A percentile compares a stretch with the other conserved stretches of the same genome.
Conservation (phyloP, 2,329 filamentous ascomycete species). For the Biscogniauxia mediterranea region DNA sequence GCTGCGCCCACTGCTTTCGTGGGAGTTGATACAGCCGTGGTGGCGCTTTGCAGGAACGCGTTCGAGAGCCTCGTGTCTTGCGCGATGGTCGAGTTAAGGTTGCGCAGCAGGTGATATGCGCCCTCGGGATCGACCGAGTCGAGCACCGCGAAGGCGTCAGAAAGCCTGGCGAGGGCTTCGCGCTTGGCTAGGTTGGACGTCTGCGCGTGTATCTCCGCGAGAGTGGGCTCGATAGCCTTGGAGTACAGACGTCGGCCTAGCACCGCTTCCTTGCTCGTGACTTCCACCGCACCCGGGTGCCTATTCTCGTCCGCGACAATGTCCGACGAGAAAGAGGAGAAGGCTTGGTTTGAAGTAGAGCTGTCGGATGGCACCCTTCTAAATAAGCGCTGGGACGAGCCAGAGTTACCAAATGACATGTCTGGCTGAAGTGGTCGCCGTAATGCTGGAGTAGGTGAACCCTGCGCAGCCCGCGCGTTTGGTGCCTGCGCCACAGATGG, state of each 20-base stretch:
- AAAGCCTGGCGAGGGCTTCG: slow-evolving; percentile 78
- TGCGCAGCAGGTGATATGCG: slow-evolving; percentile 78
- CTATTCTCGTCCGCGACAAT: slow-evolving; percentile 62
- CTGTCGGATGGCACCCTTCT: slow-evolving; percentile 76
- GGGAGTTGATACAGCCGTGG: slow-evolving; percentile 28
- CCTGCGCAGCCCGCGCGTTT: slow-evolving; percentile 39
- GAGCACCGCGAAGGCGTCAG: slow-evolving; percentile 80
- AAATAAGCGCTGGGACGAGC: slow-evolving; percentile 89
- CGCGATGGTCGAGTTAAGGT: slow-evolving; percentile 71
- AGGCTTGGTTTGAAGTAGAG: slow-evolving; percentile 43
- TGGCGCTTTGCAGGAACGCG: slow-evolving; percentile 43
- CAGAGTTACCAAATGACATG: slow-evolving; percentile 89
- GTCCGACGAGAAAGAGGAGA: slow-evolving; percentile 40
- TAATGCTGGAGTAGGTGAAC: slow-evolving; percentile 43
- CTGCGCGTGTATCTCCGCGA: slow-evolving; percentile 84
- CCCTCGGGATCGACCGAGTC: slow-evolving; percentile 89
- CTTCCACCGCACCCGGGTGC: slow-evolving; percentile 54
- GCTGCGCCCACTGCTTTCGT: background rate
- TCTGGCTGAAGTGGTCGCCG: slow-evolving; percentile 85
- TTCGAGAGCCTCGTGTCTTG: slow-evolving; percentile 64
- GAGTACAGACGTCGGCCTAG: slow-evolving; percentile 79
- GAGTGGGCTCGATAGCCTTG: slow-evolving; percentile 76
- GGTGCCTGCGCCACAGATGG: slow-evolving; percentile 41
- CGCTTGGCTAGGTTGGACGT: slow-evolving; percentile 66
- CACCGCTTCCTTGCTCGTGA: slow-evolving; percentile 74